Base-by-base conservation (phyloP, 192 early-diverging fungal species). In the Bifiguratus adelaidae region DNA sequence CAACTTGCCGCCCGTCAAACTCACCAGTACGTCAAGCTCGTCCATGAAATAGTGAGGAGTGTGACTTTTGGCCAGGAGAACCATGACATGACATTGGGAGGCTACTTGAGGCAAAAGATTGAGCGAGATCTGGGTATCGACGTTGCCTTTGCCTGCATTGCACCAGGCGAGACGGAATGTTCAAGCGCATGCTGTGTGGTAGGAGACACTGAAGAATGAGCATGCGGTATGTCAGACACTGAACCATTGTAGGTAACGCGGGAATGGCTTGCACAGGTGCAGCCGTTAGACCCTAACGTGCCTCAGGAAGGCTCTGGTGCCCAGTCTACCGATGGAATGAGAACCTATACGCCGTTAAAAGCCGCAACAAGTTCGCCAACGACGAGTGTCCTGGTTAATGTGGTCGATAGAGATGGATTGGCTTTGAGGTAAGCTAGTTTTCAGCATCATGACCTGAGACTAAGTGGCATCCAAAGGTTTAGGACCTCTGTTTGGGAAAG, bases 171-270 rank as follows among this genome's bases (percentile, higher is more conserved):
- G 12, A 30, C 58, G 13, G 48, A 56, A 11, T 65, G 71, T 7
- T 54, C 61, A 16, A 65, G 60, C 11, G 71, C 69, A 0, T 77
- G 75, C 47, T 71, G 71, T 44, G 66, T 77, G 49, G 75, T 74
- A 72, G 11, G 45, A n/a, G 33, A n/a, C n/a, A 22, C 13, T 16
- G 20, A n/a, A n/a, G 6, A 23, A 19, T 43, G 9, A 20, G 21
- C 42, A 37, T 41, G 19, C 4, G 18, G 7, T 4, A 18, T 30
- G 26, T 8, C 4, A 32, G 28, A 23, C 7, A 21, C 13, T 13
- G 3, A 4, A n/a, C 24, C 16, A 8, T 27, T 47, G n/a, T n/a
- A n/a, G n/a, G n/a, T n/a, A n/a, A n/a, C 34, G 7, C 25, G 18
- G 19, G 40, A 28, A 19, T 16, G 23, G 22, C 30, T 18, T 13